Percentiles rank a stretch among this genome's conserved stretches.
These are phyloP conservation scores for Fusarium acutatum DNA, from an alignment of 2,329 filamentous ascomycete genomes.

Conservation along the genomic window DNA sequence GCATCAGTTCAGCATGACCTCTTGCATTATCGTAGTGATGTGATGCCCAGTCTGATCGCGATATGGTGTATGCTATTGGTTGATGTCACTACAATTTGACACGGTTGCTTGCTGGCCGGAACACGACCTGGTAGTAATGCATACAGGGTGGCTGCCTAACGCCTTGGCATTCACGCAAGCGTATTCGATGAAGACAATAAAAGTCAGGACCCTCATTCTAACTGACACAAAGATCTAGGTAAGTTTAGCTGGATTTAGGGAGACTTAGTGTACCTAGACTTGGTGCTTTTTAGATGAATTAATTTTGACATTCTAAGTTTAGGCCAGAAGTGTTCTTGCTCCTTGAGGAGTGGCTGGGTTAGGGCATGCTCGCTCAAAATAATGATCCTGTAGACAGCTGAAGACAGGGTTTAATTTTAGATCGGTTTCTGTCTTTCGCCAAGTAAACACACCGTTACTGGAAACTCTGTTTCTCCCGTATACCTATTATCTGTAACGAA, in stretches of 20 bases:
- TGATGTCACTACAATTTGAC: neutral
- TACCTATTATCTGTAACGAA: neutral
- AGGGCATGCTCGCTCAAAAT: neutral
- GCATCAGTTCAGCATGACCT: neutral
- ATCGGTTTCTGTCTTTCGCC: neutral
- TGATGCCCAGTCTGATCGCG: neutral
- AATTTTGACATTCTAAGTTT: neutral
- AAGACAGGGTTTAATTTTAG: neutral
- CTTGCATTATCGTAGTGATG: neutral
- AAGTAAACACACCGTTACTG: neutral
- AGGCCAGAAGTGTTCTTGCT: neutral
- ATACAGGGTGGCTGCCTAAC: neutral
- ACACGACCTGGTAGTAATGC: neutral
- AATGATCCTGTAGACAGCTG: neutral
- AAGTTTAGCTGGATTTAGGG: neutral
- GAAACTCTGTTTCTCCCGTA: neutral
- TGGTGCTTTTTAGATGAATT: accelerated
- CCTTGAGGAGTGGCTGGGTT: neutral
- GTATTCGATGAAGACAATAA: neutral
- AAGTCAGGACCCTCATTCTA: neutral
- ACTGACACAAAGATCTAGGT: neutral
- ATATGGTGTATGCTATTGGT: neutral
- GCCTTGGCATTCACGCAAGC: neutral
- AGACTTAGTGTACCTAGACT: neutral
- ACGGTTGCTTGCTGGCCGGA: neutral